These are phyloP conservation scores for Epichloe gansuensis DNA, from an alignment of 2,329 filamentous ascomycete genomes.

Conservation along the genomic window DNA sequence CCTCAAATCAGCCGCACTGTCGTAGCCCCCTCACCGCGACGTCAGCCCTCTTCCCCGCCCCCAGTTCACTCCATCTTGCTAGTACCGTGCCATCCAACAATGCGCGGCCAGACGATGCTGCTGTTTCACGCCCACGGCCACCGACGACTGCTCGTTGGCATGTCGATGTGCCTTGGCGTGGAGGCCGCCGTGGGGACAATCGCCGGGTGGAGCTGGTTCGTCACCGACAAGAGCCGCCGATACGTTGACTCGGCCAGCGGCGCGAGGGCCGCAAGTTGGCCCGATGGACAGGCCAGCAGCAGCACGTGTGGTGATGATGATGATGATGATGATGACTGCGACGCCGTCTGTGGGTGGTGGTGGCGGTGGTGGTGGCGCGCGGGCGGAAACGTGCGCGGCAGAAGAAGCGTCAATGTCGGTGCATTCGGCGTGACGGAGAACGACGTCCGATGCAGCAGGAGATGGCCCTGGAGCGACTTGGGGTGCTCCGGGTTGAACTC, in stretches of 20 bases:
- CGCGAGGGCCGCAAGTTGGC: slow-evolving; percentile 63
- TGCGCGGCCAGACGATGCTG: slow-evolving; percentile 43
- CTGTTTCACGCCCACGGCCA: slow-evolving; percentile 40
- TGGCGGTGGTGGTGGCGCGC: slow-evolving; percentile 14
- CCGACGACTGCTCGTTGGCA: slow-evolving; percentile 26
- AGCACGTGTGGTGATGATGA: slow-evolving; percentile 32
- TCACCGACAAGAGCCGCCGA: slow-evolving; percentile 68
- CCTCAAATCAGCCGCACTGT: slow-evolving; percentile 52
- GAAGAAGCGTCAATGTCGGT: slow-evolving; percentile 60
- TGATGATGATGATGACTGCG: slow-evolving; percentile 11
- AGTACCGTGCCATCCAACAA: slow-evolving; percentile 72
- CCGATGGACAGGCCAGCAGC: slow-evolving; percentile 63
- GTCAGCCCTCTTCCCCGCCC: slow-evolving; percentile 58
- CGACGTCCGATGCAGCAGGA: slow-evolving; percentile 74
- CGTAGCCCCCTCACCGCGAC: slow-evolving; percentile 61
- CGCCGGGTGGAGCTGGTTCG: slow-evolving; percentile 65
- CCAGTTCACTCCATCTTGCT: slow-evolving; percentile 62
- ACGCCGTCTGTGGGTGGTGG: slow-evolving; percentile 4
- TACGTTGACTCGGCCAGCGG: slow-evolving; percentile 71
- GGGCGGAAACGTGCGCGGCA: slow-evolving; percentile 51
- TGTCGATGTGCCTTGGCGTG: slow-evolving; percentile 72
- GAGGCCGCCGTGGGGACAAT: slow-evolving; percentile 63
- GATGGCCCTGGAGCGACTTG: slow-evolving; percentile 79
- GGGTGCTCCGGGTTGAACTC: slow-evolving; percentile 95
- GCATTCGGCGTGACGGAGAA: slow-evolving; percentile 77